Percentiles rank a stretch among this genome's conserved stretches.
Conservation (phyloP, 192 early-diverging fungal species). For the Obelidium mucronatum region DNA sequence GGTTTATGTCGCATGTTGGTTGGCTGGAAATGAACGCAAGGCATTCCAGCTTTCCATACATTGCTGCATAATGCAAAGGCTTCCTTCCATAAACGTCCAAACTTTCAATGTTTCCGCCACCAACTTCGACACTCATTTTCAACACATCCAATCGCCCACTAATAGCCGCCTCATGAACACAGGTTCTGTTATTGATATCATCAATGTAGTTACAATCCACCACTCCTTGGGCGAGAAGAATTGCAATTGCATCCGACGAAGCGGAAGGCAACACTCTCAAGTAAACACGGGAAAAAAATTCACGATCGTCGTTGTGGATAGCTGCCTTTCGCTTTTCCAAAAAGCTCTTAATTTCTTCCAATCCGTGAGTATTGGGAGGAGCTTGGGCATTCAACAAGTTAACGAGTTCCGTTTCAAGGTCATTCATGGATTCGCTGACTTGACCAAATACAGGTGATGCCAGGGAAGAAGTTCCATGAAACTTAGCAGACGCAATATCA, state of each 20-base stretch:
- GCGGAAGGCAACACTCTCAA: conserved; percentile 71
- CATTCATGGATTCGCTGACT: conserved; percentile 35
- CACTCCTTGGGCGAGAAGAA: conserved; percentile 68
- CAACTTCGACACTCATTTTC: conserved; percentile 55
- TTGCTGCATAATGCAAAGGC: conserved; percentile 92
- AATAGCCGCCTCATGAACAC: conserved; percentile 89
- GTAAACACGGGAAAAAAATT: conserved; percentile 75
- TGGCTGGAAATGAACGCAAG: conserved; percentile 40
- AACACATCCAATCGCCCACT: conserved; percentile 76
- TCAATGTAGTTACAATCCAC: conserved; percentile 86
- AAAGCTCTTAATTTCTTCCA: conserved; percentile 38
- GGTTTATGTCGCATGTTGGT: conserved; percentile 49
- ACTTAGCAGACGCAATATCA: conserved; percentile 8
- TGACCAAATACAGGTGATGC: conserved; percentile 21
- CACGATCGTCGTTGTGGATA: conserved; percentile 48
- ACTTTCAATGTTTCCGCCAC: conserved; percentile 46
- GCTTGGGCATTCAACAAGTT: conserved; percentile 8
- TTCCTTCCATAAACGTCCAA: conserved; percentile 88
- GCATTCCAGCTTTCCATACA: conserved; percentile 80
- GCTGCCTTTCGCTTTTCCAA: conserved; percentile 26
- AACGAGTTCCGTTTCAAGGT: conserved; percentile 46
- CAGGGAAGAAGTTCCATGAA: background rate
- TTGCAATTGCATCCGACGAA: conserved; percentile 50
- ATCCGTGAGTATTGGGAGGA: background rate
- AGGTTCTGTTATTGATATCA: conserved; percentile 92